These are phyloP conservation scores for Penstemon newberryi DNA, from an alignment of 257 asterid genomes.

Conservation along the genomic window DNA sequence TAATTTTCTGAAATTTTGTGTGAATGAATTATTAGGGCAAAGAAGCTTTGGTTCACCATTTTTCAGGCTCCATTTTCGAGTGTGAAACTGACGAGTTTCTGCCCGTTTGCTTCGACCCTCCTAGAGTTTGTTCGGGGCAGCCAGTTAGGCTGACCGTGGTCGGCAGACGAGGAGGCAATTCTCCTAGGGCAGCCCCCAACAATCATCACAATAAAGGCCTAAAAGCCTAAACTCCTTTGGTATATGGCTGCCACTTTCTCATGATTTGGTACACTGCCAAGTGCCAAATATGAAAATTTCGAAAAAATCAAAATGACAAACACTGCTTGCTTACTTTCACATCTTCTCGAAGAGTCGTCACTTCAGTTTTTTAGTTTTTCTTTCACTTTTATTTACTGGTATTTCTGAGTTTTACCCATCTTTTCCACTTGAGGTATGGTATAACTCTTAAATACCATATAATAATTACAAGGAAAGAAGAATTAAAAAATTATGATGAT, in stretches of 20 bases:
- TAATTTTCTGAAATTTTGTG: too few species aligned
- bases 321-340: neutral
- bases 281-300: constrained; percentile 7
- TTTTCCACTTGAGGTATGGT: constrained; percentile 20
- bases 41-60: constrained; percentile 39
- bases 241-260: neutral
- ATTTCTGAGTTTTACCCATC: constrained; percentile 19
- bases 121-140: constrained; percentile 61
- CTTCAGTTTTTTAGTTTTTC: neutral
- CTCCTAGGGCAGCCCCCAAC: constrained; percentile 20
- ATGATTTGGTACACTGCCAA: constrained; percentile 29
- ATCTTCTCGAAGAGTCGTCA: neutral
- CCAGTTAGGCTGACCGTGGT: constrained; percentile 32
- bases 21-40: constrained; percentile 49
- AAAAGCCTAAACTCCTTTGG: neutral
- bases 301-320: neutral
- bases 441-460: constrained; percentile 21
- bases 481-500: too few species aligned
- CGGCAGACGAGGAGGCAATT: constrained; percentile 35
- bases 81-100: constrained; percentile 53
- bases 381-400: neutral
- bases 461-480: neutral
- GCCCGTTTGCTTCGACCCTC: constrained; percentile 50
- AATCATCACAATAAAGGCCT: constrained; percentile 1
- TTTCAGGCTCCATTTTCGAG: constrained; percentile 34